Base-by-base conservation (phyloP, 352 stramenopile species). In the Pythium aphanidermatum region DNA sequence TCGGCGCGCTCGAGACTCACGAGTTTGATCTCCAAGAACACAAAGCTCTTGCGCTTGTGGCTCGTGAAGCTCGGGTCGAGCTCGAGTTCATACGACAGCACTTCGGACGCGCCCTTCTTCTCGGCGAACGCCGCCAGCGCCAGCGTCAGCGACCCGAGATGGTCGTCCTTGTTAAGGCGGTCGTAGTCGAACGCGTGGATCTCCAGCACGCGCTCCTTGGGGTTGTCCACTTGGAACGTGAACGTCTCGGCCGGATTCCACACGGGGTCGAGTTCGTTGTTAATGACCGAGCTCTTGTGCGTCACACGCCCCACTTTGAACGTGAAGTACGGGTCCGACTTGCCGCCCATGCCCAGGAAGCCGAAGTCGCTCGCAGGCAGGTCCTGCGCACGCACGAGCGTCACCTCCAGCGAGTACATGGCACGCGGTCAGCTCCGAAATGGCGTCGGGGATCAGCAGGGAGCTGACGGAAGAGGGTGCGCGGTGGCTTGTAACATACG, bases 281-380 rank as follows among this genome's bases (percentile, higher is more conserved):
- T 39, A 31, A 86, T 66, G 30, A 70, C 62, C 31, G 77, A 83
- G 62, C 72, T 87, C 60, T 83, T 85, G 51, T 80, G 79, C 47
- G 63, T 83, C 29, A 63, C 68, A 33, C 64, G 66, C 45, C 71
- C 69, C 24, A 90, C 49, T 35, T 83, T 81, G 55, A 92, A 86
- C 20, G 78, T 61, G 30, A 90, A 65, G 55, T 92, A 90, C 46
- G 80, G 80, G 55, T 92, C 81, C 48, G 74, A 88, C 66, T 92
- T 92, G 61, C 81, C 78, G 54, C 83, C 85, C 28, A 61, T 32
- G 29, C 56, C 56, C 51, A 64, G 53, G 29, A 63, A 63, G 6
- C 60, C 54, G 47, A 79, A 82, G 70, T 92, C 81, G 54, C 75
- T 77, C 11, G 74, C 61, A 10, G 80, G 61, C 24, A 92, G 59